Evolutionary conservation across 805 yeast genomes (phyloP).

Genomic region (Pichia kluyveri): DNA sequence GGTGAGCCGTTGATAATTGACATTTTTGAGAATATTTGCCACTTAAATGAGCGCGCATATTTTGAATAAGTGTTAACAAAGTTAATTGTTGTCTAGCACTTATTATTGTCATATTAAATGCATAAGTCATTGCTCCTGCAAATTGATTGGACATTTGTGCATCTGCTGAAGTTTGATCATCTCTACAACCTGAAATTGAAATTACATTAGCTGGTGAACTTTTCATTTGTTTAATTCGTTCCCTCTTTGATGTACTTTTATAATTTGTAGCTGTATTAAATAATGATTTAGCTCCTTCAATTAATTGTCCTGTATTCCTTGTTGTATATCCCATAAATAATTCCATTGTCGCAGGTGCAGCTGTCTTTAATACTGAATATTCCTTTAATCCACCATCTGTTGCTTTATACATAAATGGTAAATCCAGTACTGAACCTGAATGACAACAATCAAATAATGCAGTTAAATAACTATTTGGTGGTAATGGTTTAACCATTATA

Average conservation of each 20-base stretch:
- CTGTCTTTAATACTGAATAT: constrained; percentile 68
- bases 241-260: constrained; percentile 22
- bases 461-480: constrained; percentile 66
- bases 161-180: constrained; percentile 77
- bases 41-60: constrained; percentile 40
- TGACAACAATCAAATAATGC: constrained; percentile 83
- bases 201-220: constrained; percentile 72
- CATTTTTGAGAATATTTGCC: constrained; percentile 74
- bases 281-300: constrained; percentile 30
- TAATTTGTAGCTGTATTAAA: constrained; percentile 26
- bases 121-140: constrained; percentile 83
- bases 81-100: constrained; percentile 49
- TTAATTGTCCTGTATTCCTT: constrained; percentile 41
- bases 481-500: constrained; percentile 59
- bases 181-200: constrained; percentile 74
- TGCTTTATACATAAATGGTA: constrained; percentile 66
- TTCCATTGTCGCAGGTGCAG: constrained; percentile 55
- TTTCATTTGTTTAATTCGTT: constrained; percentile 43
- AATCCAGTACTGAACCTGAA: constrained; percentile 73
- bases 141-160: constrained; percentile 60
- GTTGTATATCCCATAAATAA: constrained; percentile 52
- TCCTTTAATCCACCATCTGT: constrained; percentile 79
- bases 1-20: constrained; percentile 73
- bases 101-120: constrained; percentile 56
- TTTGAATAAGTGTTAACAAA: constrained; percentile 59